These are phyloP conservation scores for Nitzschia palea DNA, from an alignment of 108 stramenopile species.

Conservation along the genomic window DNA sequence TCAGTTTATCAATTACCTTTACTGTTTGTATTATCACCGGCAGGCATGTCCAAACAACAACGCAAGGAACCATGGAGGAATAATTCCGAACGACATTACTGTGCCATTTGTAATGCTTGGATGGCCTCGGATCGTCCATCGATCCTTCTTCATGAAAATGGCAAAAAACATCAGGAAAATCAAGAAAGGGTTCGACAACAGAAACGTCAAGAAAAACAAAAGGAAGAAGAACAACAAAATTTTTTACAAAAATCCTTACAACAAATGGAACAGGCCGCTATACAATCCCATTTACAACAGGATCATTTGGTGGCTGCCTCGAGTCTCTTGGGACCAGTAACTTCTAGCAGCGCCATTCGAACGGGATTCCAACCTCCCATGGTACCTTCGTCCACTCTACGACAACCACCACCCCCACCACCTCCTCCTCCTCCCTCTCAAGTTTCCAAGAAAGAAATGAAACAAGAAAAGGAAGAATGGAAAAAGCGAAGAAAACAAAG, in stretches of 20 bases:
- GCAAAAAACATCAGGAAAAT: slow-evolving; percentile 80
- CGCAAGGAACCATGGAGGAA: slow-evolving; percentile 56
- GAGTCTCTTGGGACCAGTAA: not conserved
- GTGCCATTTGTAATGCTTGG: slow-evolving; percentile 82
- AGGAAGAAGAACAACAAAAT: slow-evolving; percentile 55
- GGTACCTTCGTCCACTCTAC: no score
- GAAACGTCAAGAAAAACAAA: slow-evolving; percentile 50
- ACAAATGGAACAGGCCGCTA: slow-evolving; percentile 63
- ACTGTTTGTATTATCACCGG: no score
- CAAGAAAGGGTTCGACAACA: slow-evolving; percentile 53
- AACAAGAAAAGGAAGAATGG: slow-evolving; percentile 55
- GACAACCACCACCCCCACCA: slow-evolving; percentile 20
- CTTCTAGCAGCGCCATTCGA: no score
- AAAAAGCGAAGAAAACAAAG: slow-evolving; percentile 35
- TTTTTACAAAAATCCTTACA: slow-evolving; percentile 49
- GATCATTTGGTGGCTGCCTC: not conserved
- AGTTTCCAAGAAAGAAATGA: not conserved
- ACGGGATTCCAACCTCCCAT: no score
- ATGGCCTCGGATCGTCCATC: slow-evolving; percentile 82
- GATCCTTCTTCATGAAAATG: slow-evolving; percentile 83
- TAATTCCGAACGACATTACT: slow-evolving; percentile 72
- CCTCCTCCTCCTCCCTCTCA: not conserved
- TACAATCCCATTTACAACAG: slow-evolving; percentile 20
- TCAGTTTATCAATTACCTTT: no score
- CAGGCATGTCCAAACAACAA: slow-evolving; percentile 15